phyloP scores from a whole-genome alignment of 2,329 filamentous ascomycete genomes.

The Bipolaris oryzae region DNA sequence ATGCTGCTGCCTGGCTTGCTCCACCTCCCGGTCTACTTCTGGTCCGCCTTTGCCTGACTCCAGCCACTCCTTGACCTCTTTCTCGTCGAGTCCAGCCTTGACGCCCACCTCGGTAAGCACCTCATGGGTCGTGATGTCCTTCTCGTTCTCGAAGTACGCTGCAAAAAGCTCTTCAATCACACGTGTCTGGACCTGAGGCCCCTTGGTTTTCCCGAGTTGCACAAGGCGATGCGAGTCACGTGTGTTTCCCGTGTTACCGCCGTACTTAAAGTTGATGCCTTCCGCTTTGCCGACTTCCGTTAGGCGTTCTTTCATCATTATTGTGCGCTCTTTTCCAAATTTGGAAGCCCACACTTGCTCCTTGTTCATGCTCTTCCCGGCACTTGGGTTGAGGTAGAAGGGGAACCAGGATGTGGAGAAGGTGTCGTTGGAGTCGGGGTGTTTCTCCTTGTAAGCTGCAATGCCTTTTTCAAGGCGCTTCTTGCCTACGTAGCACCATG shows the following conservation, averaged over 20 bases:
- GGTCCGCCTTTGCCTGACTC: conserved; percentile 52
- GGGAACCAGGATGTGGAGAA: conserved; percentile 78
- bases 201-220: conserved; percentile 67
- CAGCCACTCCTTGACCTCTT: conserved; percentile 53
- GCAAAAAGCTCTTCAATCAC: conserved; percentile 50
- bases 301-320: conserved; percentile 65
- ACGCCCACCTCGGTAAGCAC: conserved; percentile 51
- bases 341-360: conserved; percentile 64
- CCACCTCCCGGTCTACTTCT: conserved; percentile 55
- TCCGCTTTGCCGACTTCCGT: conserved; percentile 64
- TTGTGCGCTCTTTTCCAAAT: conserved; percentile 66
- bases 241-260: conserved; percentile 75
- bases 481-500: conserved; percentile 75
- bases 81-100: conserved; percentile 52
- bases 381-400: conserved; percentile 77
- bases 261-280: conserved; percentile 75
- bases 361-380: conserved; percentile 62
- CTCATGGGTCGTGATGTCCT: conserved; percentile 54
- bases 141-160: conserved; percentile 56
- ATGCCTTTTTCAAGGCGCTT: conserved; percentile 77
- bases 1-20: conserved; percentile 53
- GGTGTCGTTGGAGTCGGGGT: conserved; percentile 67
- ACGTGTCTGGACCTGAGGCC: conserved; percentile 54
- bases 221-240: conserved; percentile 76
- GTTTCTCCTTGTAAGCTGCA: conserved; percentile 64